Evolutionary conservation across 1,284 basidiomycete genomes (phyloP).

Genomic region (Pseudozyma flocculosa): DNA sequence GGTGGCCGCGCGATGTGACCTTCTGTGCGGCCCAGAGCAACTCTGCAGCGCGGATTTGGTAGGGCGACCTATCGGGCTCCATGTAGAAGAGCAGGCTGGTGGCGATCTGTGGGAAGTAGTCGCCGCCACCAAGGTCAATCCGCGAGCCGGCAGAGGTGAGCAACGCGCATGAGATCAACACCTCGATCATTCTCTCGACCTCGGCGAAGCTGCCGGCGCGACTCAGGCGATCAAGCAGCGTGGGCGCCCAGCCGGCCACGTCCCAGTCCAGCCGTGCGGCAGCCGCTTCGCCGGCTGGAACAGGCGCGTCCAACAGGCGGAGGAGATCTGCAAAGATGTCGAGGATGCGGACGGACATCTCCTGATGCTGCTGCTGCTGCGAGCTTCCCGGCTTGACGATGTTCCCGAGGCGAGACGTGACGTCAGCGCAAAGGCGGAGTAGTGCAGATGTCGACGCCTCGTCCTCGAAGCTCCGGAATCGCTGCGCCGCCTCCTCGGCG

Average conservation of each 20-base stretch:
- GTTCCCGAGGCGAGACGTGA: conserved; percentile 15
- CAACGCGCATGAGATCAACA: conserved; percentile 37
- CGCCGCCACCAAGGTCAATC: conserved; percentile 17
- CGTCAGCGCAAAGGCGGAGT: conserved; percentile 13
- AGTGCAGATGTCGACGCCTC: conserved; percentile 12
- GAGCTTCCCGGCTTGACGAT: neutral
- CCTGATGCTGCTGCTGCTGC: conserved; percentile 3
- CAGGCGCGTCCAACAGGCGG: conserved; percentile 25
- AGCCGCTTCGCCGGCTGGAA: conserved; percentile 14
- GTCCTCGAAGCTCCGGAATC: conserved; percentile 31
- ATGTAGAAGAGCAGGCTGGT: conserved; percentile 74
- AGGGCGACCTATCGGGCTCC: conserved; percentile 67
- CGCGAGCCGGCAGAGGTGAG: conserved; percentile 1
- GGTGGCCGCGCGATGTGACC: conserved; percentile 13
- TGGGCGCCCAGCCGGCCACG: conserved; percentile 10
- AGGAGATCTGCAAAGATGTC: conserved; percentile 33
- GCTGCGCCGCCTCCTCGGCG: conserved; percentile 28
- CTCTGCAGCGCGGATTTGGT: conserved; percentile 78
- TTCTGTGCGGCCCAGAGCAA: conserved; percentile 71
- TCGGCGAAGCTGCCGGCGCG: conserved; percentile 24
- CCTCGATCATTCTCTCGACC: conserved; percentile 32
- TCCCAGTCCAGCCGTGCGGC: conserved; percentile 21
- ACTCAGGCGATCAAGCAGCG: conserved; percentile 19
- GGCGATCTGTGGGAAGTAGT: conserved; percentile 20
- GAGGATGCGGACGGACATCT: conserved; percentile 25